A percentile compares a stretch with the other conserved stretches of the same genome.
Evolutionary conservation across 345 rosid genomes (phyloP).

Genomic region (Dimocarpus longan): DNA sequence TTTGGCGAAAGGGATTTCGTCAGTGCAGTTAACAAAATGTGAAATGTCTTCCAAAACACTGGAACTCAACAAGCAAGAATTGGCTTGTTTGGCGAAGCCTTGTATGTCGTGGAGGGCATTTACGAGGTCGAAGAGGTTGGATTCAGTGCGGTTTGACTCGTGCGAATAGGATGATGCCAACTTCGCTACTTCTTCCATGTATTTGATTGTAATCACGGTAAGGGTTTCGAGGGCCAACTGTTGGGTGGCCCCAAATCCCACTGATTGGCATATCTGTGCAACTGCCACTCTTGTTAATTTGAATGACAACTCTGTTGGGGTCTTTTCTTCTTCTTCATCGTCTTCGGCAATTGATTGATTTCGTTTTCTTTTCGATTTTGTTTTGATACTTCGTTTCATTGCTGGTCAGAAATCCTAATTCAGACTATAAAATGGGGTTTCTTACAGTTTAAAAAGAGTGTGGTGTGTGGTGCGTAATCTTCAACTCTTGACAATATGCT

Average conservation of each 20-base stretch:
- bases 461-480: neutral
- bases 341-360: conserved; percentile 12
- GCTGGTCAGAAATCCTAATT: neutral
- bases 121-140: conserved; percentile 52
- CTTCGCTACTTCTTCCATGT: conserved; percentile 45
- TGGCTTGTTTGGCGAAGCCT: conserved; percentile 32
- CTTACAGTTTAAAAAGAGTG: neutral
- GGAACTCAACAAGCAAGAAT: conserved; percentile 33
- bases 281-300: conserved; percentile 49
- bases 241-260: conserved; percentile 48
- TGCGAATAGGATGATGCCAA: conserved; percentile 41
- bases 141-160: conserved; percentile 50
- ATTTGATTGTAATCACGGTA: conserved; percentile 43
- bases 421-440: neutral
- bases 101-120: conserved; percentile 46
- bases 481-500: neutral
- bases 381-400: neutral
- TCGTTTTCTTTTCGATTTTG: neutral
- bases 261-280: conserved; percentile 59
- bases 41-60: conserved; percentile 33
- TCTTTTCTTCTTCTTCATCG: conserved; percentile 18
- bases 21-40: conserved; percentile 35
- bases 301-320: conserved; percentile 39
- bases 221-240: conserved; percentile 50
- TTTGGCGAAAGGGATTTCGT: conserved; percentile 64